phyloP scores from a whole-genome alignment of 352 stramenopile species.

The Albugo candida region DNA sequence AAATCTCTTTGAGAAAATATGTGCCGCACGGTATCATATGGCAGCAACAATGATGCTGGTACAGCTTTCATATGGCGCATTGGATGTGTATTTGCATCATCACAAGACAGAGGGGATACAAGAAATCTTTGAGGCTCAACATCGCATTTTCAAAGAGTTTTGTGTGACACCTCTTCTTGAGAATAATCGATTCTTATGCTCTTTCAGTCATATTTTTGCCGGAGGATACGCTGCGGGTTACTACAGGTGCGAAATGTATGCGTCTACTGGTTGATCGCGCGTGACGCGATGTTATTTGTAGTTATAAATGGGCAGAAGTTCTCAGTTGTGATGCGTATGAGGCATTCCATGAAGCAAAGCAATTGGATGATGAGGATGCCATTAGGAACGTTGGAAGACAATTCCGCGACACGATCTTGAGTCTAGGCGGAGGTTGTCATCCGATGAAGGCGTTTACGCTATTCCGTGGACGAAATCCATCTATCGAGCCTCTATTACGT shows the following conservation, averaged over 20 bases:
- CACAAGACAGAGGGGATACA: background rate
- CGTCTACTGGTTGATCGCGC: background rate
- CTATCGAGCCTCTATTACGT: slow-evolving; percentile 82
- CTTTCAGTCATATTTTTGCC: slow-evolving; percentile 97
- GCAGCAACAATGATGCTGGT: slow-evolving; percentile 88
- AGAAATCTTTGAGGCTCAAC: background rate
- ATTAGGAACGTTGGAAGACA: slow-evolving; percentile 65
- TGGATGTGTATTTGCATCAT: slow-evolving; percentile 71
- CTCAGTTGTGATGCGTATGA: slow-evolving; percentile 94
- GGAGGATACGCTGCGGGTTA: slow-evolving; percentile 95
- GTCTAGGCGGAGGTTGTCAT: slow-evolving; percentile 68
- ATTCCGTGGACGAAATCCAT: slow-evolving; percentile 91
- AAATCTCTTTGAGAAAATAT: slow-evolving; percentile 93
- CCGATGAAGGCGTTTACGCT: slow-evolving; percentile 25
- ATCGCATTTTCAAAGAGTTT: slow-evolving; percentile 15
- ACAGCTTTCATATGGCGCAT: slow-evolving; percentile 88
- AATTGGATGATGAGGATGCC: slow-evolving; percentile 18
- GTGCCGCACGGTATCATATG: slow-evolving; percentile 88
- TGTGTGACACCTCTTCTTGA: slow-evolving; percentile 79
- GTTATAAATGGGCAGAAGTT: slow-evolving; percentile 95
- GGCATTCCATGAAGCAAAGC: slow-evolving; percentile 91
- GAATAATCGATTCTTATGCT: slow-evolving; percentile 95
- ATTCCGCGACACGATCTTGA: slow-evolving; percentile 90
- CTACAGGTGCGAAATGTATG: slow-evolving; percentile 60
- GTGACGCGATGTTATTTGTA: slow-evolving; percentile 10